Conservation (phyloP, 192 early-diverging fungal genomes). For the Coemansia sp. region DNA sequence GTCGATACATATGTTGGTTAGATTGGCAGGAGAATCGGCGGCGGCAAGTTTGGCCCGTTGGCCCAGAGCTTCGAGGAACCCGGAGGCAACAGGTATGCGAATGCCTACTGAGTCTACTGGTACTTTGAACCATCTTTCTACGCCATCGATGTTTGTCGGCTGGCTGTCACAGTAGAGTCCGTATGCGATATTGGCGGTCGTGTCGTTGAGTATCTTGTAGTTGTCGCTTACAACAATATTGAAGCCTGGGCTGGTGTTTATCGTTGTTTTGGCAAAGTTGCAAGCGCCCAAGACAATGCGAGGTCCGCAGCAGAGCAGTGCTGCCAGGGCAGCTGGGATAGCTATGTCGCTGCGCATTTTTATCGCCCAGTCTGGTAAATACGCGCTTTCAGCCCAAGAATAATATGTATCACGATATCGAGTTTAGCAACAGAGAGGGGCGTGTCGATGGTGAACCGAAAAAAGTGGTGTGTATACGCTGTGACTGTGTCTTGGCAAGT, state of each 20-base stretch:
- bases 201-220: conserved; percentile 56
- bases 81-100: conserved; percentile 37
- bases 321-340: conserved; percentile 1
- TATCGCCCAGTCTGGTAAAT: neutral
- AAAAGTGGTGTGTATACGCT: neutral
- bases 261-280: conserved; percentile 32
- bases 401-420: neutral
- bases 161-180: conserved; percentile 52
- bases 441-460: neutral
- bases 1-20: conserved; percentile 51
- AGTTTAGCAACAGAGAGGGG: neutral
- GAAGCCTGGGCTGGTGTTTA: conserved; percentile 47
- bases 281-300: conserved; percentile 27
- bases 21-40: conserved; percentile 20
- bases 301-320: conserved; percentile 5
- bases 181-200: conserved; percentile 31
- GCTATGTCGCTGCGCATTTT: conserved; percentile 23
- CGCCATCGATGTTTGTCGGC: conserved; percentile 28
- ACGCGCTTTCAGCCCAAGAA: neutral
- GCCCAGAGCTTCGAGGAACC: conserved; percentile 51
- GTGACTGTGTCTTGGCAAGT: neutral
- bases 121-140: conserved; percentile 56
- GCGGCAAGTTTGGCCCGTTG: conserved; percentile 26
- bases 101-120: conserved; percentile 45
- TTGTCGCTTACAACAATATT: conserved; percentile 44